A percentile compares a stretch with the other conserved stretches of the same genome.
phyloP scores from a whole-genome alignment of 2,329 filamentous ascomycete species.

The Colletotrichum theobromicola region DNA sequence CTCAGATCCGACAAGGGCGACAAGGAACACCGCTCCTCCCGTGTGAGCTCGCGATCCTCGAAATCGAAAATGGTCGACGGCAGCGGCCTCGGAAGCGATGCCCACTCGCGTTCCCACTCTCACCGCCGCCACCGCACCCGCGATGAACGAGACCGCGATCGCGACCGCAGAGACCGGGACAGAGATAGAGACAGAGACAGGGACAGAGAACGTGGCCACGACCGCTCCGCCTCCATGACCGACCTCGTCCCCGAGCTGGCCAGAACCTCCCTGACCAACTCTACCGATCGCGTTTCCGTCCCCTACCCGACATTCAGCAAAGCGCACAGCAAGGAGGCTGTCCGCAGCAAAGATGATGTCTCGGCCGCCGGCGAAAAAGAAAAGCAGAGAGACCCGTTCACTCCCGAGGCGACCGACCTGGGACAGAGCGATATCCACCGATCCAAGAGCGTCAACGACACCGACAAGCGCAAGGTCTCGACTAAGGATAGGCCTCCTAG shows the following conservation, averaged over 20 bases:
- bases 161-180: slow-evolving; percentile 23
- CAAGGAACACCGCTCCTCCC: slow-evolving; percentile 25
- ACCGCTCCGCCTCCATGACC: slow-evolving; percentile 44
- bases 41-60: slow-evolving; percentile 23
- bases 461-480: slow-evolving; percentile 37
- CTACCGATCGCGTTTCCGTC: slow-evolving; percentile 54
- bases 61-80: slow-evolving; percentile 20
- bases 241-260: slow-evolving; percentile 56
- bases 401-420: slow-evolving; percentile 76
- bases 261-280: slow-evolving; percentile 34
- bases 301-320: slow-evolving; percentile 89
- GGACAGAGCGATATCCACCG: slow-evolving; percentile 55
- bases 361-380: slow-evolving; percentile 27
- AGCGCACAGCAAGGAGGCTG: slow-evolving; percentile 86
- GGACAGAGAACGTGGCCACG: slow-evolving; percentile 32
- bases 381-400: slow-evolving; percentile 52
- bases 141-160: slow-evolving; percentile 26
- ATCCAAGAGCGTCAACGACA: slow-evolving; percentile 53
- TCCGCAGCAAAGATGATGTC: slow-evolving; percentile 66
- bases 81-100: slow-evolving; percentile 16
- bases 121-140: slow-evolving; percentile 23
- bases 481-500: slow-evolving; percentile 61
- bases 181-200: slow-evolving; percentile 27
- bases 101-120: slow-evolving; percentile 12
- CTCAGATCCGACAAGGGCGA: slow-evolving; percentile 24